Evolutionary conservation across 257 asterid species (phyloP).

Genomic region (Solanum virginianum): DNA sequence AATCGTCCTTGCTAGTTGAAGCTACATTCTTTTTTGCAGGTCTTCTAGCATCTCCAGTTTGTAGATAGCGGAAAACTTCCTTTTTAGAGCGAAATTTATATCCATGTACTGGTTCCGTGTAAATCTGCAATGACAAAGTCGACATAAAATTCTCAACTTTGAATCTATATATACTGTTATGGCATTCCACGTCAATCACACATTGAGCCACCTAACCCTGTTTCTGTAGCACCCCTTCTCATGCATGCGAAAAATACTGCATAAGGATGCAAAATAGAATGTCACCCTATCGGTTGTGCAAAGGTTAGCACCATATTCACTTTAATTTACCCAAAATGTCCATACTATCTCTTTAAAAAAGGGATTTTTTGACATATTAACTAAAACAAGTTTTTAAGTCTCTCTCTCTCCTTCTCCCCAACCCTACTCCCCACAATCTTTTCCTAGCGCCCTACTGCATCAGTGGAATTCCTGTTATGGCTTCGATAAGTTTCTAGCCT

Average conservation of each 20-base stretch:
- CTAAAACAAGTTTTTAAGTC: not conserved
- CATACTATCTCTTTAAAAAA: not conserved
- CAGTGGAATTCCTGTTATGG: not conserved
- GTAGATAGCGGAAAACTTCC: conserved; percentile 3
- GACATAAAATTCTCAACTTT: not conserved
- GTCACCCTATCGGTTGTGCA: not conserved
- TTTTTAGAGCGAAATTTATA: conserved; percentile 1
- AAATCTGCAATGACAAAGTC: conserved; percentile 2
- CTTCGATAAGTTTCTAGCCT: not conserved
- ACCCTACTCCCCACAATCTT: not conserved
- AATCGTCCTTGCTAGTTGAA: not conserved
- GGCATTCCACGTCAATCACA: not conserved
- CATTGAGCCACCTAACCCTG: not conserved
- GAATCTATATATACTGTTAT: not conserved
- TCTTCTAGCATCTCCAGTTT: conserved; percentile 2
- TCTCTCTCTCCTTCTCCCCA: not conserved
- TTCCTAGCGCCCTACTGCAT: not conserved
- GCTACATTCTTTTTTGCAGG: not conserved
- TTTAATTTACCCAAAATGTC: not conserved
- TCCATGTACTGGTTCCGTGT: conserved; percentile 5
- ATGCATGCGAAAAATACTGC: not conserved
- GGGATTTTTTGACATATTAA: not conserved
- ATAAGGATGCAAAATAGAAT: not conserved
- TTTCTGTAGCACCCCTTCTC: not conserved
- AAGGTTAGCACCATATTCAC: not conserved